A percentile compares a stretch with the other conserved stretches of the same genome.
Evolutionary conservation across 2,329 filamentous ascomycete genomes (phyloP).

Genomic region (Fusarium udum): DNA sequence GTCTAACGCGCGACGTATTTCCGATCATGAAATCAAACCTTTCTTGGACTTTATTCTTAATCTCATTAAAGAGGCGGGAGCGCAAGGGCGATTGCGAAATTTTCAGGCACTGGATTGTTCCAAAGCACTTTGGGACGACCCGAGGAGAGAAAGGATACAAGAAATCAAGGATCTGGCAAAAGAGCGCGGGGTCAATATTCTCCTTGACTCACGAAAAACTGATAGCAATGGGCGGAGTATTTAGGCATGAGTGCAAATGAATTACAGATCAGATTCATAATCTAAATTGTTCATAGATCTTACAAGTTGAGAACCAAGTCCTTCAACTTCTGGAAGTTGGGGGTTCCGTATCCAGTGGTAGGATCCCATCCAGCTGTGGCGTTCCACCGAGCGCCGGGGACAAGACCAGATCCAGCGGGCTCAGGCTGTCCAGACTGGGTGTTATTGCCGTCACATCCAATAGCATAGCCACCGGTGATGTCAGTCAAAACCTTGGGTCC

Average conservation of each 20-base stretch:
- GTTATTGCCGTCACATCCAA: slow-evolving; percentile 44
- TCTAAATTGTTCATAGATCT: too few species aligned
- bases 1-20: not conserved
- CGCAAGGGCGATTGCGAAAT: not conserved
- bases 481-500: slow-evolving; percentile 30
- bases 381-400: slow-evolving; percentile 35
- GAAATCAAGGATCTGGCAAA: not conserved
- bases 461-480: slow-evolving; percentile 46
- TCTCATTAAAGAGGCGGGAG: not conserved
- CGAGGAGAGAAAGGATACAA: not conserved
- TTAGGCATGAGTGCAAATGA: accelerated
- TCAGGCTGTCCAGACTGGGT: slow-evolving; percentile 23
- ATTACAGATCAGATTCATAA: not conserved
- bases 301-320: slow-evolving; percentile 4
- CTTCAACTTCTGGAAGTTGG: slow-evolving; percentile 36
- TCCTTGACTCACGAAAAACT: accelerated
- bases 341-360: slow-evolving; percentile 31
- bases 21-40: not conserved
- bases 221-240: not conserved
- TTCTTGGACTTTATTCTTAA: not conserved
- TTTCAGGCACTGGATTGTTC: not conserved
- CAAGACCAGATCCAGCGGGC: slow-evolving; percentile 20
- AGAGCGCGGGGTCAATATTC: not conserved
- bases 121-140: not conserved
- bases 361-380: slow-evolving; percentile 38